Percentiles rank a stretch among this genome's conserved stretches.
Conservation (phyloP, 768 basidiomycete genomes). For the Pleurotus giganteus region DNA sequence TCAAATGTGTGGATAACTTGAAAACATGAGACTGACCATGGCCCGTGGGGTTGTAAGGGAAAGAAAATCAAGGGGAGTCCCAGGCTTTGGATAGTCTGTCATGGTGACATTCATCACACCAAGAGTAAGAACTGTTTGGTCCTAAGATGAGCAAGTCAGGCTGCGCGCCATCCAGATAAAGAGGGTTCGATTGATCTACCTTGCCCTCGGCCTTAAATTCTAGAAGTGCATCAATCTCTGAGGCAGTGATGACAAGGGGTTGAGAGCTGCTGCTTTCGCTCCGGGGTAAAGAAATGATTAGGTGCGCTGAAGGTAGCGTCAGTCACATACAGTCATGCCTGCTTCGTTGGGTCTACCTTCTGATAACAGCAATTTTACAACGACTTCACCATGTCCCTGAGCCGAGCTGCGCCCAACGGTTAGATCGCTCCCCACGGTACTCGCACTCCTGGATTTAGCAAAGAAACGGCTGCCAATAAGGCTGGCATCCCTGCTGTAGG, state of each 20-base stretch:
- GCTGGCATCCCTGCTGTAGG: conserved; percentile 53
- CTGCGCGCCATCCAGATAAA: conserved; percentile 8
- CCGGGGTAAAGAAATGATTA: conserved; percentile 50
- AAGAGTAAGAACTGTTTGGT: conserved; percentile 67
- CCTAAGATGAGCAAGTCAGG: conserved; percentile 35
- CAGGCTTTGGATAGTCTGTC: conserved; percentile 40
- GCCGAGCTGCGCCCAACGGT: conserved; percentile 21
- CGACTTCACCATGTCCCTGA: conserved; percentile 34
- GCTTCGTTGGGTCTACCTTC: conserved; percentile 34
- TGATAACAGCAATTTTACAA: conserved; percentile 47
- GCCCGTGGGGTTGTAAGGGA: conserved; percentile 54
- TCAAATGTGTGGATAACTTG: neutral
- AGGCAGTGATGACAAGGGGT: conserved; percentile 57
- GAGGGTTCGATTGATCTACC: conserved; percentile 38
- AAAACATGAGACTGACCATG: conserved; percentile 44
- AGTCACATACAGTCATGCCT: neutral
- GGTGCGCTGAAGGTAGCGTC: conserved; percentile 21
- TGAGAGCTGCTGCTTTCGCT: conserved; percentile 26
- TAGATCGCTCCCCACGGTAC: conserved; percentile 38
- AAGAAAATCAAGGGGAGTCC: conserved; percentile 41
- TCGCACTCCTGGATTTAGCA: conserved; percentile 43
- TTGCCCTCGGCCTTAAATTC: conserved; percentile 72
- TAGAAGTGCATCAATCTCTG: conserved; percentile 60
- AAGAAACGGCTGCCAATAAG: conserved; percentile 83
- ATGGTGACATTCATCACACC: conserved; percentile 61